Conservation (phyloP, 305 asterid genomes). For the Plantago coronopus region DNA sequence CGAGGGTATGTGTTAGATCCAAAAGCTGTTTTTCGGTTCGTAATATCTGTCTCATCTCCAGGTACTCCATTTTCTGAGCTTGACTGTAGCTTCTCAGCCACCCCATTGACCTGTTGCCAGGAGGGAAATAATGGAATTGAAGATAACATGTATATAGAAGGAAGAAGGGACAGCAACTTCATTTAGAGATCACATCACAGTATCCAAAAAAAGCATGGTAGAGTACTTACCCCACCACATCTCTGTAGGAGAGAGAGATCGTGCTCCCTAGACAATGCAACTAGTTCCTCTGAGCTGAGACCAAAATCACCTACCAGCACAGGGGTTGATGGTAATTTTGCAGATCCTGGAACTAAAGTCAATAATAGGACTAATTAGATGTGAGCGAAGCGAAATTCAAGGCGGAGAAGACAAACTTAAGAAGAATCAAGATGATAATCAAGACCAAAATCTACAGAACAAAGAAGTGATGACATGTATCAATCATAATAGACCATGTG, state of each 20-base stretch:
- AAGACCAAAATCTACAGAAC: too few relatives aligned
- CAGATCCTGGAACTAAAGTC: conserved; percentile 46
- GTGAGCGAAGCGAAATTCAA: conserved; percentile 5
- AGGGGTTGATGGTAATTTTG: conserved; percentile 35
- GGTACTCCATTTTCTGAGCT: conserved; percentile 59
- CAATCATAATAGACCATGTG: conserved; percentile 1
- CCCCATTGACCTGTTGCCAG: conserved; percentile 53
- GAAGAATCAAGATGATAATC: not conserved
- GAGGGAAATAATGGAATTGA: conserved; percentile 10
- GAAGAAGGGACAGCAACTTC: not conserved
- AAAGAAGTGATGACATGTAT: not conserved
- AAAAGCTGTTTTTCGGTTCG: conserved; percentile 56
- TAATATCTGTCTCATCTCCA: conserved; percentile 62
- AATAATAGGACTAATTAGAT: conserved; percentile 9
- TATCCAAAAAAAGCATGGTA: conserved; percentile 9
- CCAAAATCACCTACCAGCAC: conserved; percentile 56
- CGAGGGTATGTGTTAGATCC: conserved; percentile 96
- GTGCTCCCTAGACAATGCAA: conserved; percentile 60
- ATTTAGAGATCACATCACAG: not conserved
- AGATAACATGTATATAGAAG: conserved; percentile 2
- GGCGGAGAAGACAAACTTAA: conserved; percentile 5
- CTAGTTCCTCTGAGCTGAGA: conserved; percentile 69
- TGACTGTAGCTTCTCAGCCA: conserved; percentile 60
- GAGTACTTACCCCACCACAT: conserved; percentile 78
- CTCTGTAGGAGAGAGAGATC: conserved; percentile 54